Percentiles rank a stretch among this genome's conserved stretches.
phyloP scores from a whole-genome alignment of 1,139 yeast genomes.

The Nakaseomyces uthaithaninus region DNA sequence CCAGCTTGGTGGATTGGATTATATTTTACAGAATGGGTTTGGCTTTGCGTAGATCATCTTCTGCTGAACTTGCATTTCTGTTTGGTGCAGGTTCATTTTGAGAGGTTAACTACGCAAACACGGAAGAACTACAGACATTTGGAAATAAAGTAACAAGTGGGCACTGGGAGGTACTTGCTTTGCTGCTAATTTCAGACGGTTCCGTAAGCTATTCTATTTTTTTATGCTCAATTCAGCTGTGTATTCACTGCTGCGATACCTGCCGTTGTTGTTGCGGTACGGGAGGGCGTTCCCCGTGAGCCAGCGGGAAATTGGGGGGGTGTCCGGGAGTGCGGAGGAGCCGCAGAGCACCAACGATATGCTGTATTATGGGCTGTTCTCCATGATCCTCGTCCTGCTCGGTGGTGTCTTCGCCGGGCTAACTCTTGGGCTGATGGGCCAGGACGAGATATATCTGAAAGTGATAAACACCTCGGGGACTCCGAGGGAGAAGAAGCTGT shows the following conservation, averaged over 20 bases:
- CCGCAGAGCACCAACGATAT: background rate
- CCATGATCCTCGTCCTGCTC: conserved; percentile 62
- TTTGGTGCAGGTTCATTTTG: no score
- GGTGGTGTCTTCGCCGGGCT: conserved; percentile 97
- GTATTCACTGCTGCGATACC: conserved; percentile 1
- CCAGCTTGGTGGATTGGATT: no score
- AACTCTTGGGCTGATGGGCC: conserved; percentile 94
- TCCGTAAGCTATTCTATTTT: no score
- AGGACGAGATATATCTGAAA: conserved; percentile 82
- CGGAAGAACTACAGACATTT: no score
- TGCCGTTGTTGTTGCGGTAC: conserved; percentile 5
- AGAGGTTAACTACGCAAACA: no score
- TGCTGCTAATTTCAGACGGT: no score
- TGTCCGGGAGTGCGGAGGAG: background rate
- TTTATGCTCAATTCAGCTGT: conserved; percentile 3
- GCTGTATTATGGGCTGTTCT: conserved; percentile 34
- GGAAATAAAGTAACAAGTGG: no score
- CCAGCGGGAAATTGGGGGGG: background rate
- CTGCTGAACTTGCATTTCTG: no score
- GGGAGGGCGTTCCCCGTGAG: conserved; percentile 2
- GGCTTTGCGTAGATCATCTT: no score
- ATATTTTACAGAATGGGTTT: no score
- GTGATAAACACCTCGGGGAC: conserved; percentile 51
- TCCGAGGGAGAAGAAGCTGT: conserved; percentile 52
- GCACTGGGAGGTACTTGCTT: no score